Evolutionary conservation across 495 filamentous ascomycete genomes (phyloP), one percentile per base, ranked within the genome.

Genomic region (Hypoxylon cercidicola): DNA sequence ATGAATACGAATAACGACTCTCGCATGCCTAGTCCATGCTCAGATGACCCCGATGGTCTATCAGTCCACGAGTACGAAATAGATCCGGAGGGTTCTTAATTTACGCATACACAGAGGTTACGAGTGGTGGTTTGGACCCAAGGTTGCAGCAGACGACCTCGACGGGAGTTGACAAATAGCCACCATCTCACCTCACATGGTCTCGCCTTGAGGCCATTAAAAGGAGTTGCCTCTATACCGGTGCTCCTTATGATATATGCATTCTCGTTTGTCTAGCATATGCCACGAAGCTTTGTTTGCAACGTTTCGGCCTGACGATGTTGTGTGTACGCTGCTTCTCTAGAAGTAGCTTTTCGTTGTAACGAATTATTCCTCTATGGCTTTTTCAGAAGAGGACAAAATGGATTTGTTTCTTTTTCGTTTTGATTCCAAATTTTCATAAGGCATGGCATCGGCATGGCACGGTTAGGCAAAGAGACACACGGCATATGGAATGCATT

Each of bases 1-100:
- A 74, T 59, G 71, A 69, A 74, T 32, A 74, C 56, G 71, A 71
- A 71, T 73, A 32, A 73, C 60, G 71, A 74, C 37, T 51, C 50
- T 56, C 37, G 55, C 60, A 60, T 60, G 46, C 49, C 20, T 28
- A 30, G 40, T 51, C 46, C 55, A 68, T 60, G 55, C 49, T 52
- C 43, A 30, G 39, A 68, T 30, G 40, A 48, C 34, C 58, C 45
- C 23, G 35, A 48, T 55, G 34, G 35, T 40, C 15, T 18, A 52
- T 35, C 50, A 30, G 46, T 40, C 20, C 5, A 21, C n/a, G 51
- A 60, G 50, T 48, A 60, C 51, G 55, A 55, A 40, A 60, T 41
- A 50, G 60, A 64, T 56, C 37, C 34, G 30, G 58, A 52, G 55
- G 48, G 43, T 28, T 64, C 20, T 52, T 52, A 46, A 56, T 64